Evolutionary conservation across 2,329 filamentous ascomycete species (phyloP).

Genomic region (Plenodomus lindquistii): DNA sequence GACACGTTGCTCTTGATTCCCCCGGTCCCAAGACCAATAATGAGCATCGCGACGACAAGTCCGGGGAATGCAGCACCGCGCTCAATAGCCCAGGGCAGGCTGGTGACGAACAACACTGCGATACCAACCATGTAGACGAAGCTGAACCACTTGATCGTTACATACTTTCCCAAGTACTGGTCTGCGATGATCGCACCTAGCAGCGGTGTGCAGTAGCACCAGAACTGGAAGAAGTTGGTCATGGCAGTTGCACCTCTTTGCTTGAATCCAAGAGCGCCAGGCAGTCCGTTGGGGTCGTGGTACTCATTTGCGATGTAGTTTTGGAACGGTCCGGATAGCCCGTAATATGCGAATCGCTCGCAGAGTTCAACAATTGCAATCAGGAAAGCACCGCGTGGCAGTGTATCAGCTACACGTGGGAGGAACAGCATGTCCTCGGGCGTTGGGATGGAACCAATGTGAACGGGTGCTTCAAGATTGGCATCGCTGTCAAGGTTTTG

Average conservation of each 20-base stretch:
- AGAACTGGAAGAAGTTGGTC: conserved; percentile 55
- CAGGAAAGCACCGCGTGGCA: conserved; percentile 52
- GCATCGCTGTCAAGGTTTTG: conserved; percentile 11
- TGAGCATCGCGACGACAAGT: conserved; percentile 66
- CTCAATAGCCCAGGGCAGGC: conserved; percentile 66
- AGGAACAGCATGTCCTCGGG: conserved; percentile 30
- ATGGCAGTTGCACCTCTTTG: conserved; percentile 51
- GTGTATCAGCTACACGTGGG: conserved; percentile 47
- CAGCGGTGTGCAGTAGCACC: conserved; percentile 54
- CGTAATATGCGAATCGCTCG: conserved; percentile 54
- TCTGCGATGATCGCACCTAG: conserved; percentile 63
- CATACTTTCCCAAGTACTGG: conserved; percentile 69
- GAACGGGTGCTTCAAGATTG: conserved; percentile 9
- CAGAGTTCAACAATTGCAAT: conserved; percentile 55
- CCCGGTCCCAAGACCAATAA: conserved; percentile 76
- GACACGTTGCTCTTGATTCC: conserved; percentile 81
- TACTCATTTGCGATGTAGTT: conserved; percentile 54
- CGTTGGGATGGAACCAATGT: conserved; percentile 29
- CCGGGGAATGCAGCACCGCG: conserved; percentile 64
- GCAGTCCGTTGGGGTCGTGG: conserved; percentile 45
- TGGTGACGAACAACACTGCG: conserved; percentile 66
- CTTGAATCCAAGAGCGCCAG: conserved; percentile 47
- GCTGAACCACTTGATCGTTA: conserved; percentile 70
- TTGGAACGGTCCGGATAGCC: conserved; percentile 53
- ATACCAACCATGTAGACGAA: conserved; percentile 68